These are phyloP conservation scores for Fusarium sp. DNA, from an alignment of 2,329 filamentous ascomycete genomes.

Conservation along the genomic window DNA sequence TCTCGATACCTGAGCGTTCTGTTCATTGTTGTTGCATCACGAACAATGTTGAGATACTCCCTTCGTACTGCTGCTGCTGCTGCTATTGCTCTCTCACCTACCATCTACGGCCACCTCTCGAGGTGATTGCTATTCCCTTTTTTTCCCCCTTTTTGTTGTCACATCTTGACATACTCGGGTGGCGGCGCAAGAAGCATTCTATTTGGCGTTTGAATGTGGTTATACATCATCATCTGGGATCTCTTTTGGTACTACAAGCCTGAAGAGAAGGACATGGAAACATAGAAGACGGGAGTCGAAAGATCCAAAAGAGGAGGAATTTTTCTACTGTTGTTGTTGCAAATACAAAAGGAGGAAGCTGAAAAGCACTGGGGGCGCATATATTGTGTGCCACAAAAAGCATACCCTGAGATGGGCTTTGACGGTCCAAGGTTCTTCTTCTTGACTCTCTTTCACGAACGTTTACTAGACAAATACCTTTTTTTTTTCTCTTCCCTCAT, in stretches of 20 bases:
- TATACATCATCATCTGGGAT: conserved; percentile 32
- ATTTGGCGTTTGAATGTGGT: conserved; percentile 43
- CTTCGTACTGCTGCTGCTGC: conserved; percentile 11
- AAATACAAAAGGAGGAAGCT: conserved; percentile 21
- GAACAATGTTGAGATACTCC: conserved; percentile 22
- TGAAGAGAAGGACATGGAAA: conserved; percentile 28
- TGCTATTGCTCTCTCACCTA: conserved; percentile 8
- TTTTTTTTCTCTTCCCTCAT: conserved; percentile 20
- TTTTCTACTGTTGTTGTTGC: not conserved
- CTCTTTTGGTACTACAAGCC: conserved; percentile 34
- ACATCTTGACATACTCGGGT: conserved; percentile 18
- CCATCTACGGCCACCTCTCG: conserved; percentile 9
- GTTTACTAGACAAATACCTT: conserved; percentile 7
- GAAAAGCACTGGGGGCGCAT: conserved; percentile 7
- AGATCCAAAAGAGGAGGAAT: conserved; percentile 11
- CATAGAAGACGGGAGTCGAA: conserved; percentile 16
- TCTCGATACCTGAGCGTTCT: conserved; percentile 41
- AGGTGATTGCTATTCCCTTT: conserved; percentile 21
- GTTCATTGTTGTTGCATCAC: conserved; percentile 38
- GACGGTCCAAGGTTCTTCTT: conserved; percentile 29
- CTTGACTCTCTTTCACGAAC: conserved; percentile 35
- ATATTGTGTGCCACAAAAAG: conserved; percentile 22
- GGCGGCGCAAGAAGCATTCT: conserved; percentile 39
- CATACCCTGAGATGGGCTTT: conserved; percentile 29
- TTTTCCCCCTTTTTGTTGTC: conserved; percentile 15